Percentiles rank a stretch among this genome's conserved stretches.
These are phyloP conservation scores for Chlorokybus atmophyticus DNA, from an alignment of 139 green algal genomes.

Conservation along the genomic window DNA sequence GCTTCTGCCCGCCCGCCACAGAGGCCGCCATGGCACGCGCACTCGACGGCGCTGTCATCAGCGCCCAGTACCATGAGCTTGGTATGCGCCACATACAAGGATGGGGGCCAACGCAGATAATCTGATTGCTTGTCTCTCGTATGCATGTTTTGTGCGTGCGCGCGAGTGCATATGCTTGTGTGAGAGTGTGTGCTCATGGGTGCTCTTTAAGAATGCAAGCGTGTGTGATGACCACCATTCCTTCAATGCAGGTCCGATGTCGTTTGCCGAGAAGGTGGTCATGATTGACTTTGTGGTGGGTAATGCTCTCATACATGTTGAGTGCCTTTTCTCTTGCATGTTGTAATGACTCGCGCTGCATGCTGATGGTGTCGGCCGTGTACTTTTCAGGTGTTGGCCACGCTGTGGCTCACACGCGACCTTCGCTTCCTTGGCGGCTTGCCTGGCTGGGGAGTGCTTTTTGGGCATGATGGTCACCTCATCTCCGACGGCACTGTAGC, in stretches of 20 bases:
- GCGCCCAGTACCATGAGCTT: conserved; percentile 7
- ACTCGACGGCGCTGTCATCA: conserved; percentile 5
- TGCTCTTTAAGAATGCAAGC: not conserved
- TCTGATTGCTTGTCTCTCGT: not conserved
- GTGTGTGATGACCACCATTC: not conserved
- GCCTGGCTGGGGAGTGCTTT: conserved; percentile 3
- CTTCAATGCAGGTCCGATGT: conserved; percentile 12
- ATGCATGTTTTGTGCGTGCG: conserved; percentile 1
- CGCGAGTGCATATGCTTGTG: not conserved
- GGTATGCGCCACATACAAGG: not conserved
- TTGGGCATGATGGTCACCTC: no score
- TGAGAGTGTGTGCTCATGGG: not conserved
- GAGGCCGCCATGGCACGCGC: not conserved
- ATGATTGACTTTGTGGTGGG: conserved; percentile 17
- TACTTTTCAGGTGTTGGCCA: not conserved
- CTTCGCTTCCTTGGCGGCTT: not conserved
- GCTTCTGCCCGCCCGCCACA: conserved; percentile 8
- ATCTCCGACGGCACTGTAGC: no score
- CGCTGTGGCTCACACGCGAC: conserved; percentile 5
- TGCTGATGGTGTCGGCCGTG: no score
- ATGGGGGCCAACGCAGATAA: not conserved
- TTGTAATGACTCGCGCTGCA: no score
- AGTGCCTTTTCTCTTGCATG: no score
- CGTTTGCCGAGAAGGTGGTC: conserved; percentile 16
- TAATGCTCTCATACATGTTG: no score